A percentile compares a stretch with the other conserved stretches of the same genome.
Conservation (phyloP, 2,329 filamentous ascomycete genomes). For the Acarospora socialis region DNA sequence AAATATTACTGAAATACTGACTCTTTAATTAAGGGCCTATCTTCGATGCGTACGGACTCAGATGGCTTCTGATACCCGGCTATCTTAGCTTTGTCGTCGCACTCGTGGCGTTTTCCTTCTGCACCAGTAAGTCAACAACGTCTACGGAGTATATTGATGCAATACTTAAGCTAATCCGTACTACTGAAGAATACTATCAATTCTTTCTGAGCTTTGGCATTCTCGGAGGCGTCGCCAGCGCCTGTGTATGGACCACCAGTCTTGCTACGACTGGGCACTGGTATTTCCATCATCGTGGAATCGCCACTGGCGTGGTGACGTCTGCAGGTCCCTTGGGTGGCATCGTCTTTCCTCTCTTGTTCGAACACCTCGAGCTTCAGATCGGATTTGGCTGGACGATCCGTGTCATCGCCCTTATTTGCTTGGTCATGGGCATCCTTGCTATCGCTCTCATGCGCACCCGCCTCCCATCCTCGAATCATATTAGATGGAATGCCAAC, state of each 20-base stretch:
- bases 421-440: conserved; percentile 7
- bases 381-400: conserved; percentile 19
- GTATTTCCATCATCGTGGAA: conserved; percentile 21
- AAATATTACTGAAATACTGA: too few species aligned
- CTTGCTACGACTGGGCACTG: conserved; percentile 22
- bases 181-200: conserved; percentile 22
- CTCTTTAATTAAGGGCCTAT: too few species aligned
- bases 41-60: conserved; percentile 24
- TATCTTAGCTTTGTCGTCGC: conserved; percentile 19
- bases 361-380: conserved; percentile 18
- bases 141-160: not conserved
- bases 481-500: conserved; percentile 11
- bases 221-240: conserved; percentile 21
- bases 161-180: not conserved
- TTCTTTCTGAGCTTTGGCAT: conserved; percentile 25
- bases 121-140: conserved; percentile 13
- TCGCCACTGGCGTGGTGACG: conserved; percentile 23
- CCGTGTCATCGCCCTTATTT: conserved; percentile 12
- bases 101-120: conserved; percentile 21
- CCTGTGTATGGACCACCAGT: conserved; percentile 20
- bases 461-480: conserved; percentile 15
- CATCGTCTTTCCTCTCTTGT: conserved; percentile 22
- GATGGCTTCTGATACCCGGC: conserved; percentile 19
- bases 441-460: too few species aligned
- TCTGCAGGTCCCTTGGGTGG: conserved; percentile 24